A percentile compares a stretch with the other conserved stretches of the same genome.
Evolutionary conservation across 2,329 filamentous ascomycete genomes (phyloP).

Genomic region (Aspergillus tanneri): DNA sequence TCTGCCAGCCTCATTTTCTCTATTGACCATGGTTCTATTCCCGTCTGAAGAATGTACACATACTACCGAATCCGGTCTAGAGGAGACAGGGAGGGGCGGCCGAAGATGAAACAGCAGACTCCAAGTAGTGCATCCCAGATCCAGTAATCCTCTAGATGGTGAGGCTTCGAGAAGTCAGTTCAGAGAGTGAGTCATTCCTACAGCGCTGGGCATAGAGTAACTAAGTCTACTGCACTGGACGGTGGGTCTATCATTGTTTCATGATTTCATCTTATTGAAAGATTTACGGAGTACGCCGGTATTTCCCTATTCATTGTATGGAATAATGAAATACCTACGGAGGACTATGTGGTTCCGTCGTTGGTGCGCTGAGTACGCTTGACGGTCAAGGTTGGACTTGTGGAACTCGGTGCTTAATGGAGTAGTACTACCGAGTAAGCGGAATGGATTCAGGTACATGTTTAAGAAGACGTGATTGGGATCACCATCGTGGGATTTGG

Average conservation of each 20-base stretch:
- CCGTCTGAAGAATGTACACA: constrained; percentile 3
- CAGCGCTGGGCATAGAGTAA: not conserved
- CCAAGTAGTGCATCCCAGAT: constrained; percentile 2
- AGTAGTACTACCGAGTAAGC: not conserved
- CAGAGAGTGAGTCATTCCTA: constrained; percentile 9
- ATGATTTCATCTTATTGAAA: constrained; percentile 7
- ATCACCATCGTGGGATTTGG: not conserved
- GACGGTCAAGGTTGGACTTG: not conserved
- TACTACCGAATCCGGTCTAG: constrained; percentile 5
- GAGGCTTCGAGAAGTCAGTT: not conserved
- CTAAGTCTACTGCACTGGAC: not conserved
- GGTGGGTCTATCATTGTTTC: constrained; percentile 2
- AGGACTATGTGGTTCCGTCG: not conserved
- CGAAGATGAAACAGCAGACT: constrained; percentile 2
- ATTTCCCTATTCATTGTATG: not conserved
- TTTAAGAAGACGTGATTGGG: not conserved
- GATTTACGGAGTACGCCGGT: not conserved
- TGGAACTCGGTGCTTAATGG: too few relatives aligned
- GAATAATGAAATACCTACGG: too few relatives aligned
- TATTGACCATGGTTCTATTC: not conserved
- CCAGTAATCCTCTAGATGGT: constrained; percentile 4
- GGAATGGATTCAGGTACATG: not conserved
- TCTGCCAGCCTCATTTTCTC: constrained; percentile 1
- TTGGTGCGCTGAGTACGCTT: not conserved
- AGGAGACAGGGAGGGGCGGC: not conserved